A percentile compares a stretch with the other conserved stretches of the same genome.
These are phyloP conservation scores for Cystobasidium onofrii DNA, from an alignment of 768 basidiomycete genomes.

Conservation along the genomic window DNA sequence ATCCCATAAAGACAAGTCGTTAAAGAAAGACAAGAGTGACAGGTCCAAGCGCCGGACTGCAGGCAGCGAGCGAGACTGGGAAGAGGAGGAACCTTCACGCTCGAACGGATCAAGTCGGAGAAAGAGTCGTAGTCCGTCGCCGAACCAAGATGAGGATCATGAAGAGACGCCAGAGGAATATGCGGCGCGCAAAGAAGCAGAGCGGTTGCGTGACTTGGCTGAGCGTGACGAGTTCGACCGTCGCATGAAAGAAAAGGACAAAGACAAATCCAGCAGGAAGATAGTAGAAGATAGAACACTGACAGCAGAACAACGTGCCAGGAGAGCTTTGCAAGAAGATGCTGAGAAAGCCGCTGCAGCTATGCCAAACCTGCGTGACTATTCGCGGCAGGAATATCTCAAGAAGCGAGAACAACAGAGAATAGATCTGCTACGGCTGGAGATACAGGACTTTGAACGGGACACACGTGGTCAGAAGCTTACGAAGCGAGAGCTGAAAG, in stretches of 20 bases:
- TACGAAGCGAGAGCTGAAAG: slow-evolving; percentile 68
- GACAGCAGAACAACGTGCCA: slow-evolving; percentile 71
- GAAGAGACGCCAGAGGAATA: slow-evolving; percentile 56
- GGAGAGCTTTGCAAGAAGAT: slow-evolving; percentile 75
- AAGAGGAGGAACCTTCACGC: slow-evolving; percentile 61
- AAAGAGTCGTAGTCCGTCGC: slow-evolving; percentile 37
- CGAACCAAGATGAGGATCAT: slow-evolving; percentile 45
- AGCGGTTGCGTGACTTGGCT: slow-evolving; percentile 66
- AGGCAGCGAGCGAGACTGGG: slow-evolving; percentile 71
- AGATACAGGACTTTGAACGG: slow-evolving; percentile 88
- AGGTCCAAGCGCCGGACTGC: background rate
- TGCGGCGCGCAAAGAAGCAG: slow-evolving; percentile 60
- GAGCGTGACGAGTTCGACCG: slow-evolving; percentile 92
- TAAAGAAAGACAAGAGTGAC: background rate
- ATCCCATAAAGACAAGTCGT: background rate
- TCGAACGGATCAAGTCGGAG: slow-evolving; percentile 37
- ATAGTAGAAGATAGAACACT: slow-evolving; percentile 84
- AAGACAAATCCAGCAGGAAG: slow-evolving; percentile 69
- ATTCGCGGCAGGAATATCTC: slow-evolving; percentile 89
- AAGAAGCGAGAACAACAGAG: slow-evolving; percentile 94
- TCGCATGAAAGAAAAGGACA: slow-evolving; percentile 71
- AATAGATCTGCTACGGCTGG: slow-evolving; percentile 80
- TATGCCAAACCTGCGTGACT: slow-evolving; percentile 68
- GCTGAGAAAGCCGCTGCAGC: slow-evolving; percentile 51
- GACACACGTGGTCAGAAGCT: slow-evolving; percentile 85